Evolutionary conservation across 108 stramenopile species (phyloP), one percentile per base, ranked within the genome.

Genomic region (Cylindrotheca closterium): DNA sequence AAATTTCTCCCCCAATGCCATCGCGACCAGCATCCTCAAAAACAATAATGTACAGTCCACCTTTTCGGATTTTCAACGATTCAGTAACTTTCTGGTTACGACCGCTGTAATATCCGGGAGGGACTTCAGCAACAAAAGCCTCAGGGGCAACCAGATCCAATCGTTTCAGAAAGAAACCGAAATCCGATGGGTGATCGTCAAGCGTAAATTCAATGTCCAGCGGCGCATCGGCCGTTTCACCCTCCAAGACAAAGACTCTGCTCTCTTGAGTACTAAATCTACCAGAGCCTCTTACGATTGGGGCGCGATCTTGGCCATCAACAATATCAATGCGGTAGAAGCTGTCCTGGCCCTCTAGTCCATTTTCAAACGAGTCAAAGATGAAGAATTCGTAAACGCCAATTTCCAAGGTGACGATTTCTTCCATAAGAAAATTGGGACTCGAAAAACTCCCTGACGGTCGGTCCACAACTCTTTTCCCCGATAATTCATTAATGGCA

Each of bases 351-450:
- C 24, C 2, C 32, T 54, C 47, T 1, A 74, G 30, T 17, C 73
- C 73, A 57, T 74, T 63, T 2, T 63, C 73, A 46, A 37, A 62
- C 31, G 46, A 30, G 42, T 74, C 73, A 3, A 60, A 1, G 0
- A 74, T 42, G 5, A 26, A 46, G 46, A 74, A 74, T 17, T 30
- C 42, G 37, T 74, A 74, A 26, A 74, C 58, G 5, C 73, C 73
- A 31, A 51, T 32, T 3, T 28, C 33, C 12, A 74, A 10, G 5
- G 34, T 46, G 26, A 60, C 30, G 12, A 31, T 29, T 51, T 60
- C 28, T 30, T 66, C 65, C 21, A 74, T 42, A 24, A 56, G 31
- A 1, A 24, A 23, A 23, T 66, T 37, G 3, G 45, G 47, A 24
- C 30, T 34, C 2, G 12, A 37, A 56, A 48, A 74, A 3, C 51